A percentile compares a stretch with the other conserved stretches of the same genome.
These are phyloP conservation scores for Malbranchea zuffiana DNA, from an alignment of 2,329 filamentous ascomycete species.

Conservation along the genomic window DNA sequence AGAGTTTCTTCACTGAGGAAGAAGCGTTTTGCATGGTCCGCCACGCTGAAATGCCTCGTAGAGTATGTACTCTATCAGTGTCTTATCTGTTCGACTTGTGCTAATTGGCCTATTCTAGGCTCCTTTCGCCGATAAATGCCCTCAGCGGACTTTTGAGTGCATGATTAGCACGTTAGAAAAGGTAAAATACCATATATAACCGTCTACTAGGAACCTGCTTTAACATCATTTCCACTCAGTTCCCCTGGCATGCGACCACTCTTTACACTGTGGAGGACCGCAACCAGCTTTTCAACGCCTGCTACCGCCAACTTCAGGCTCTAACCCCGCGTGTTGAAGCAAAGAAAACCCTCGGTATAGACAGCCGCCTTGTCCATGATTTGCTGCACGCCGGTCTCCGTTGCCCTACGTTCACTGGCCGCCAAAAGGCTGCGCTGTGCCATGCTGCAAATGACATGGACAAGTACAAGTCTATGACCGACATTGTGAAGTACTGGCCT, in stretches of 20 bases:
- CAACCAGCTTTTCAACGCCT: slow-evolving; percentile 35
- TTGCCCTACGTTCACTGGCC: slow-evolving; percentile 36
- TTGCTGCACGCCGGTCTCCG: slow-evolving; percentile 32
- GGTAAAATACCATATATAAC: slow-evolving; percentile 21
- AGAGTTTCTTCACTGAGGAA: slow-evolving; percentile 42
- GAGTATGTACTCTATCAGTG: slow-evolving; percentile 30
- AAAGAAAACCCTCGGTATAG: slow-evolving; percentile 28
- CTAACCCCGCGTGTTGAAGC: slow-evolving; percentile 53
- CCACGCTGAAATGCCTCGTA: slow-evolving; percentile 39
- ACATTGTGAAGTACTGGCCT: slow-evolving; percentile 28
- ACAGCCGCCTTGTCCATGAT: slow-evolving; percentile 29
- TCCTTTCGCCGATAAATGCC: slow-evolving; percentile 39
- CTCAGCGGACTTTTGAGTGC: slow-evolving; percentile 43
- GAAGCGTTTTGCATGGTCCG: slow-evolving; percentile 39
- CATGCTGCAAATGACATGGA: slow-evolving; percentile 20
- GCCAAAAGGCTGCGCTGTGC: slow-evolving; percentile 31
- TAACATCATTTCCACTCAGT: slow-evolving; percentile 26
- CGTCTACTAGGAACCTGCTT: not conserved
- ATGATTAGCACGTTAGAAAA: slow-evolving; percentile 44
- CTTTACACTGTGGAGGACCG: slow-evolving; percentile 40
- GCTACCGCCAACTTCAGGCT: slow-evolving; percentile 40
- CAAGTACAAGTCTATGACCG: slow-evolving; percentile 15
- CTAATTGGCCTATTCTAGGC: no score
- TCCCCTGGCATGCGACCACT: slow-evolving; percentile 39
- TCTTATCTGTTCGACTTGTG: not conserved